Conservation (phyloP, 345 rosid species). For the Moringa oleifera region DNA sequence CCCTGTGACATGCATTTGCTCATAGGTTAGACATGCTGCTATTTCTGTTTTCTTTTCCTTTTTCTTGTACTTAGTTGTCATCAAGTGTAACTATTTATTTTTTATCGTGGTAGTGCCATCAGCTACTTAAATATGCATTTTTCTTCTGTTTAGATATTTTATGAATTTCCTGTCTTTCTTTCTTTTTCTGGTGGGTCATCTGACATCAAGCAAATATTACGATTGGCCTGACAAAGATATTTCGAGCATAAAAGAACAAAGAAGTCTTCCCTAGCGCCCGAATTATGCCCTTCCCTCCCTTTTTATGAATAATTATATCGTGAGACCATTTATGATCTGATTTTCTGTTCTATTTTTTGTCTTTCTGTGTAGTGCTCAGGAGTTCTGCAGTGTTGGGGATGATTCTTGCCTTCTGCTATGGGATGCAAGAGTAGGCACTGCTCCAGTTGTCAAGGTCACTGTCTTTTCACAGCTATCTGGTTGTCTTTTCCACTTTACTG, state of each 20-base stretch:
- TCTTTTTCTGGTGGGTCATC: neutral
- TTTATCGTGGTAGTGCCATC: no score
- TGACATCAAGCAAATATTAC: neutral
- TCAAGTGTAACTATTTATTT: no score
- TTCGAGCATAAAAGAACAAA: neutral
- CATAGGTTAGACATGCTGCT: neutral
- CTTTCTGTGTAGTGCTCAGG: conserved; percentile 68
- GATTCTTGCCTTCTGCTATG: conserved; percentile 98
- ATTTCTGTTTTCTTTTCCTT: neutral
- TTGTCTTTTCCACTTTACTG: neutral
- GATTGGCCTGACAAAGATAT: neutral
- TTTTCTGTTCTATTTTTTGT: no score
- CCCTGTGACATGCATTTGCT: neutral
- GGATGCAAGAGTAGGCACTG: conserved; percentile 92
- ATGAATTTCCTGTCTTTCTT: neutral
- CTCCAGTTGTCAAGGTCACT: conserved; percentile 82
- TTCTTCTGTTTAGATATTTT: no score
- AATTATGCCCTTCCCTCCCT: neutral
- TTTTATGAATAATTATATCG: neutral
- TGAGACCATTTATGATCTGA: no score
- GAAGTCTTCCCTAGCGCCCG: neutral
- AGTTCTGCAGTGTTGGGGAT: conserved; percentile 98
- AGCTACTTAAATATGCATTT: no score
- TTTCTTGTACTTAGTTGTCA: no score
- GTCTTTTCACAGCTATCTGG: neutral